Base-by-base conservation (phyloP, 257 asterid genomes). In the Voacanga thouarsii region DNA sequence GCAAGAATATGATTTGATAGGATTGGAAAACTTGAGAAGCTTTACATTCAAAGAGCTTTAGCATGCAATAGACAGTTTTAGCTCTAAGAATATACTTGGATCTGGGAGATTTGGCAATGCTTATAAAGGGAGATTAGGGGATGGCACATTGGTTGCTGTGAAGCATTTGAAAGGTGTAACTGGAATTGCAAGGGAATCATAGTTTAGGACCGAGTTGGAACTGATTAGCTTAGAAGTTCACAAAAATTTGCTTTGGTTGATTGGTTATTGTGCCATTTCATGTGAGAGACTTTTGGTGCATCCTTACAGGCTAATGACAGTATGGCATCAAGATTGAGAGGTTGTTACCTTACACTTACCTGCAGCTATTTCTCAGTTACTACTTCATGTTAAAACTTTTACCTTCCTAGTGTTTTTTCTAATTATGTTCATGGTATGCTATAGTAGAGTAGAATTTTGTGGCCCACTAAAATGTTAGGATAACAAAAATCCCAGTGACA, bases 241-340 rank as follows among this genome's bases (percentile, higher is more conserved):
- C 76, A 85, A 97, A 30, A 93, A 96, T 85, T 76, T 96, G 87
- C 97, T 96, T 33, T 88, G 94, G 3, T 80, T 92, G 19, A 80
- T 89, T 33, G 99, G 99, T 68, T 96, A 92, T 57, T 91, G 98
- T 47, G 96, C 92, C 63, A 85, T 89, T 26, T 84, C 92, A 0
- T 87, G 59, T 37, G 98, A 96, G 66, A 88, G 96, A 33, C 97
- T 96, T 68, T 88, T 96, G n/a, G 97, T 95, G 5, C 93, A 95
- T 83, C 99, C 99, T 33, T 93, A 86, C 80, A 95, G 99, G 86
- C 92, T 28, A 95, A 95, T 79, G 99, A 98, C 64, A 95, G 99
- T 49, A 93, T 92, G 33, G 97, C 99, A 0, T 85, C 96, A 1
- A 87, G 97, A 56, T 97, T 95, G 69, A 84, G 92, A 95, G 98